Percentiles rank a stretch among this genome's conserved stretches.
Conservation (phyloP, 2,329 filamentous ascomycete species). For the Tolypocladium tundrense region DNA sequence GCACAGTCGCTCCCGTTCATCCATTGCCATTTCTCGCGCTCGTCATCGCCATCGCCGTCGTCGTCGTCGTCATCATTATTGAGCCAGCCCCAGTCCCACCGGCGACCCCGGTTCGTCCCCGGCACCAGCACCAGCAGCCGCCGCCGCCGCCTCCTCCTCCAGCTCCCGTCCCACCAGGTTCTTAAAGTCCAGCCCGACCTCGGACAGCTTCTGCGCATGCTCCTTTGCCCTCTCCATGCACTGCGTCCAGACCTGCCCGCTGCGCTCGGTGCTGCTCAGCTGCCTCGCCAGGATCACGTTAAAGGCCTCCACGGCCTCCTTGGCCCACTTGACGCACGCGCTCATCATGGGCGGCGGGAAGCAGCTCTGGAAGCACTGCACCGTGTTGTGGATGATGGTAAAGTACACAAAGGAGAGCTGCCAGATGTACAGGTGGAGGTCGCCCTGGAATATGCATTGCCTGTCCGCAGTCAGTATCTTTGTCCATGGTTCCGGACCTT, state of each 20-base stretch:
- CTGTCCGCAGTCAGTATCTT: slow-evolving; percentile 29
- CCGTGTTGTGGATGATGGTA: slow-evolving; percentile 85
- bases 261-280: slow-evolving; percentile 72
- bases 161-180: slow-evolving; percentile 62
- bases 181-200: slow-evolving; percentile 84
- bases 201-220: slow-evolving; percentile 68
- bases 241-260: slow-evolving; percentile 66
- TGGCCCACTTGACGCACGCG: slow-evolving; percentile 97
- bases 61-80: slow-evolving; percentile 4
- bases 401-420: slow-evolving; percentile 95
- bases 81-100: slow-evolving; percentile 20
- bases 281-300: slow-evolving; percentile 75
- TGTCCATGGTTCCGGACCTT: too few relatives aligned
- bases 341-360: slow-evolving; percentile 84
- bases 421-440: slow-evolving; percentile 87
- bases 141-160: slow-evolving; percentile 13
- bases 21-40: background rate
- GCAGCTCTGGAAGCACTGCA: slow-evolving; percentile 76
- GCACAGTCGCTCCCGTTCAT: background rate
- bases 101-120: background rate
- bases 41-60: background rate
- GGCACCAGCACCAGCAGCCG: slow-evolving; percentile 11
- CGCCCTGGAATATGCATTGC: slow-evolving; percentile 90
- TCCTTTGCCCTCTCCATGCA: slow-evolving; percentile 75
- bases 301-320: slow-evolving; percentile 85